Evolutionary conservation across 257 asterid species (phyloP).

Genomic region (Craterostigma plantagineum): DNA sequence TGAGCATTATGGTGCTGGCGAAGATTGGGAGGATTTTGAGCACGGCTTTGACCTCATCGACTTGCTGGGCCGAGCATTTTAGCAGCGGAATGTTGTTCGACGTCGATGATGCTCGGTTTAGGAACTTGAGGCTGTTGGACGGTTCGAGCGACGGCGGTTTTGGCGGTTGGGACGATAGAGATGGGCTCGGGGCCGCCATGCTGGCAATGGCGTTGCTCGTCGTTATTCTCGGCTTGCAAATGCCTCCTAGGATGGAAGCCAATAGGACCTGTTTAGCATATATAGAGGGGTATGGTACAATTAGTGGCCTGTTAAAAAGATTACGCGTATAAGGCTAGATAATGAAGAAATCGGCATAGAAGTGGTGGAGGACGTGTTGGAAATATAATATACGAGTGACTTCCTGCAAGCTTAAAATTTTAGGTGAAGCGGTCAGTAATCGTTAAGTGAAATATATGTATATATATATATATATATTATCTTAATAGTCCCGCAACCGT

Average conservation of each 20-base stretch:
- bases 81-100: conserved; percentile 16
- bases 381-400: too few species aligned
- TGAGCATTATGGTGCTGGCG: conserved; percentile 70
- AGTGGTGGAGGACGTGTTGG: too few species aligned
- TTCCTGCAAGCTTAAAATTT: too few species aligned
- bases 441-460: too few species aligned
- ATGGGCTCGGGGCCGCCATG: conserved; percentile 31
- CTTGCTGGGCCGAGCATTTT: conserved; percentile 39
- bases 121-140: conserved; percentile 31
- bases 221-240: conserved; percentile 18
- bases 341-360: too few species aligned
- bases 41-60: conserved; percentile 73
- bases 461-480: too few species aligned
- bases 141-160: conserved; percentile 15
- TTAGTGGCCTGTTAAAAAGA: too few species aligned
- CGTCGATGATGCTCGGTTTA: conserved; percentile 31
- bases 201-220: conserved; percentile 32
- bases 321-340: too few species aligned
- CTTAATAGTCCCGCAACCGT: too few species aligned
- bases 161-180: conserved; percentile 8
- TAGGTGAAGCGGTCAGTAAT: too few species aligned
- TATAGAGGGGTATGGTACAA: too few species aligned
- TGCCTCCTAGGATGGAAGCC: conserved; percentile 29
- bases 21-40: conserved; percentile 67
- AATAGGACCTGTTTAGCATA: conserved; percentile 32